Evolutionary conservation across 2,329 filamentous ascomycete species (phyloP).

Genomic region (Calonectria leucothoes): DNA sequence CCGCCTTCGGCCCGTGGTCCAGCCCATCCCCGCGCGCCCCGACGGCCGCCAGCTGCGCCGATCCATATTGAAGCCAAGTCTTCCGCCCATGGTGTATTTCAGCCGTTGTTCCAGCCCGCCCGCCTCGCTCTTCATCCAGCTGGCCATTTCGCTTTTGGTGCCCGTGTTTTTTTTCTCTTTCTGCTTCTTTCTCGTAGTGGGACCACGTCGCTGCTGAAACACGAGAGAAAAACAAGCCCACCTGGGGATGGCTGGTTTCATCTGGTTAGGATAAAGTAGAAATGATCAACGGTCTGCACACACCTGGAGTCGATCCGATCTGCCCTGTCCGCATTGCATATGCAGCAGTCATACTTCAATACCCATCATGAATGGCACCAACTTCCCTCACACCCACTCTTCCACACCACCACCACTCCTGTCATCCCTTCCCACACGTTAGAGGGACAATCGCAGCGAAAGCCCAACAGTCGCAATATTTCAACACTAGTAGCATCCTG

Average conservation of each 20-base stretch:
- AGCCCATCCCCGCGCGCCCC: conserved; percentile 14
- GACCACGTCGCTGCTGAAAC: conserved; percentile 1
- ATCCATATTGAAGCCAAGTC: not conserved
- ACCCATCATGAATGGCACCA: not conserved
- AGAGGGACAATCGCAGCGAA: not conserved
- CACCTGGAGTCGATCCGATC: conserved; percentile 14
- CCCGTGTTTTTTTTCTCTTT: no score
- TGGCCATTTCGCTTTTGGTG: not conserved
- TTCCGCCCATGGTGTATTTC: not conserved
- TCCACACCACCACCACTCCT: not conserved
- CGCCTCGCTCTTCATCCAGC: not conserved
- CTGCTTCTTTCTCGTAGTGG: no score
- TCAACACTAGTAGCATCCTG: not conserved
- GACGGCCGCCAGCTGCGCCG: conserved; percentile 5
- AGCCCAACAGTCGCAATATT: not conserved
- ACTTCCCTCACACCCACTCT: not conserved
- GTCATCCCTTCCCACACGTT: not conserved
- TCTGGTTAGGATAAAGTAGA: not conserved
- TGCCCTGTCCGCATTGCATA: conserved; percentile 17
- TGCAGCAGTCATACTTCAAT: conserved; percentile 1
- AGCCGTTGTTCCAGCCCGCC: not conserved
- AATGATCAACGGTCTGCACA: conserved; percentile 7
- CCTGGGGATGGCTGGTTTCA: not conserved
- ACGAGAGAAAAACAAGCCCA: not conserved
- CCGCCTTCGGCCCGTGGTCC: conserved; percentile 9